A percentile compares a stretch with the other conserved stretches of the same genome.
These are phyloP conservation scores for Fonsecaea nubica DNA, from an alignment of 2,329 filamentous ascomycete genomes.

Conservation along the genomic window DNA sequence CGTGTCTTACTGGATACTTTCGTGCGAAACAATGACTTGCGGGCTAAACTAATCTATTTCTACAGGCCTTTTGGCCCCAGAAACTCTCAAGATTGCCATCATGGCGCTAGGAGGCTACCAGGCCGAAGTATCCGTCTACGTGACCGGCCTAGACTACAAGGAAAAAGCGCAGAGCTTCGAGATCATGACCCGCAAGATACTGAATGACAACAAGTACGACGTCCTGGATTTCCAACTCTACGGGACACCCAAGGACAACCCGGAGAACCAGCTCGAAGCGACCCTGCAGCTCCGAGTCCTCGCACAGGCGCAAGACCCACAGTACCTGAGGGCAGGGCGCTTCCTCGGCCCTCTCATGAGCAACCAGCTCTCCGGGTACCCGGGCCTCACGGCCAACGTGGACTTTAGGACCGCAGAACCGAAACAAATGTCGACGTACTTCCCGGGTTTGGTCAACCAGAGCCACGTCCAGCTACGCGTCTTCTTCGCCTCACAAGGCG, in stretches of 20 bases:
- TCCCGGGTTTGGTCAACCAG: constrained; percentile 20
- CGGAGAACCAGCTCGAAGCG: constrained; percentile 48
- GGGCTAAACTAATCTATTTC: constrained; percentile 40
- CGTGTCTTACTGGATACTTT: no score
- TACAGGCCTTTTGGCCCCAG: constrained; percentile 51
- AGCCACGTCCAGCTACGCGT: constrained; percentile 13
- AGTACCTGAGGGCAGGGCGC: neutral
- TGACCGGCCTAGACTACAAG: constrained; percentile 54
- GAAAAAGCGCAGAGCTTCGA: constrained; percentile 48
- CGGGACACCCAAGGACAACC: constrained; percentile 45
- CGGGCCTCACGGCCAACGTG: constrained; percentile 11
- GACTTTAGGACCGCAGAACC: constrained; percentile 16
- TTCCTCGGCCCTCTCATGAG: constrained; percentile 14
- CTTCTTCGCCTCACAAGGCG: constrained; percentile 8
- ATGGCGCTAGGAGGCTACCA: constrained; percentile 58
- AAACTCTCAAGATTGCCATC: constrained; percentile 59
- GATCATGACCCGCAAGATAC: constrained; percentile 48
- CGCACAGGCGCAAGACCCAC: constrained; percentile 44
- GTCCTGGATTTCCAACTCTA: constrained; percentile 56
- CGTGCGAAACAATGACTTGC: no score
- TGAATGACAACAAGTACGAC: constrained; percentile 51
- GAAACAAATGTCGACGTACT: constrained; percentile 17
- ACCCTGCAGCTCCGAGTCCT: constrained; percentile 56
- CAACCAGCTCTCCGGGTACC: constrained; percentile 17
- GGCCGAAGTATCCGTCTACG: constrained; percentile 54